Base-by-base conservation (phyloP, 331 rosid species). In the Quercus tomentella region DNA sequence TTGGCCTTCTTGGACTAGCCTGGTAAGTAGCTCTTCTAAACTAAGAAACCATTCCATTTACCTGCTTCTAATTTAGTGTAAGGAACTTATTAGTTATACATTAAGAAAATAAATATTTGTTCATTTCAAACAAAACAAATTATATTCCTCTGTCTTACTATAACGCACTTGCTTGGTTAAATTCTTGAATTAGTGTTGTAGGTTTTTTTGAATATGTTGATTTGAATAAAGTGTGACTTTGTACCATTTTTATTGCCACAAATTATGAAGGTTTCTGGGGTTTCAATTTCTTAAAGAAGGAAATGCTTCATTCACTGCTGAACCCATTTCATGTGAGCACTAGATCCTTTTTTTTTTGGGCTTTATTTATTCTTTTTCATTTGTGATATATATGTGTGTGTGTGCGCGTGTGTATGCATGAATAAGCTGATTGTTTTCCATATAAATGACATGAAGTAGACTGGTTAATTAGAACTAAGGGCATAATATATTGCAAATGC, bases 1-100 rank as follows among this genome's bases (percentile, higher is more conserved):
- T 95, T 82, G 97, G 96, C 63, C 45, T 87, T 76, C 78, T 90
- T 41, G 99, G 99, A 70, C 58, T 95, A 77, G 90, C 88, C 77
- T 93, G 99, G 99, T 95, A 84, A 88, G 98, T 86, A 35, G 74
- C 71, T 41, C 72, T 71, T 49, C 75, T 63, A 30, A 25, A 73
- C 65, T 69, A 23, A 56, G 15, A 69, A 41, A 76, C 22, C 10
- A 26, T 67, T 25, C 26, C 35, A 30, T 63, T 37, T 49, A 33
- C 52, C 25, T 74, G 62, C 62, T 70, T 33, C 70, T 56, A 26
- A 8, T 76, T 57, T 6, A 61, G 52, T 26, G 0, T 11, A 72
- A 61, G 18, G 49, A 61, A 57, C 63, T 58, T 33, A 23, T 62
- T 30, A 63, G 16, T 30, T 76, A 4, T 26, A 4, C 66, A 18